Evolutionary conservation across 441 rosid genomes (phyloP).

Genomic region (Erysimum cheiri): DNA sequence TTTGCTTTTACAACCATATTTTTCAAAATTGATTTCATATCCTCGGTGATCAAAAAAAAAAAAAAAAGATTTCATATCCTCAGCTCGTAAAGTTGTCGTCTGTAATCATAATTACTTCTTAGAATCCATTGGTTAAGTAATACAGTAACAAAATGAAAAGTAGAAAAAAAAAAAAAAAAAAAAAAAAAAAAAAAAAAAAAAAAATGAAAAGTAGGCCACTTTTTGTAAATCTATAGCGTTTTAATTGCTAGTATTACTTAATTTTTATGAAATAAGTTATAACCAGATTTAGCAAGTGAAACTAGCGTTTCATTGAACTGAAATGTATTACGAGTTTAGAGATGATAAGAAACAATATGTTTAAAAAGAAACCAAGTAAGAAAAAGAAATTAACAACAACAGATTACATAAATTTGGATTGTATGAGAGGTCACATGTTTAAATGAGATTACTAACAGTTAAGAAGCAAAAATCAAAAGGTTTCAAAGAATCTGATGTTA

Average conservation of each 20-base stretch:
- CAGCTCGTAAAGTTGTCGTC: conserved; percentile 29
- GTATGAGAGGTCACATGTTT: not conserved
- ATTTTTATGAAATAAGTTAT: no score
- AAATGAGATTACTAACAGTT: not conserved
- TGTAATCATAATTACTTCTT: conserved; percentile 6
- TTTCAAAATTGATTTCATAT: conserved; percentile 8
- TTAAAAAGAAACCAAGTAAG: not conserved
- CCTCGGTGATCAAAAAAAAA: no score
- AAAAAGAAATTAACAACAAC: no score
- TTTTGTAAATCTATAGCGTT: not conserved
- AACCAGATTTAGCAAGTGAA: not conserved
- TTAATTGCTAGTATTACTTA: no score
- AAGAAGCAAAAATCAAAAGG: not conserved
- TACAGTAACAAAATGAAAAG: no score
- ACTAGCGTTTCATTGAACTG: not conserved
- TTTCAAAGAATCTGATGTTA: not conserved
- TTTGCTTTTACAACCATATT: conserved; percentile 24
- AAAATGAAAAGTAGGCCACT: not conserved
- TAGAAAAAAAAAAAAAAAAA: no score
- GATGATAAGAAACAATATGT: not conserved
- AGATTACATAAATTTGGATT: not conserved
- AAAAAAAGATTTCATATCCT: conserved; percentile 33
- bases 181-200: no score
- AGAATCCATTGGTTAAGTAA: conserved; percentile 2
- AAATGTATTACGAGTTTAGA: not conserved